These are phyloP conservation scores for Aspergillus oerlinghausenensis DNA, from an alignment of 2,329 filamentous ascomycete genomes.

Conservation along the genomic window DNA sequence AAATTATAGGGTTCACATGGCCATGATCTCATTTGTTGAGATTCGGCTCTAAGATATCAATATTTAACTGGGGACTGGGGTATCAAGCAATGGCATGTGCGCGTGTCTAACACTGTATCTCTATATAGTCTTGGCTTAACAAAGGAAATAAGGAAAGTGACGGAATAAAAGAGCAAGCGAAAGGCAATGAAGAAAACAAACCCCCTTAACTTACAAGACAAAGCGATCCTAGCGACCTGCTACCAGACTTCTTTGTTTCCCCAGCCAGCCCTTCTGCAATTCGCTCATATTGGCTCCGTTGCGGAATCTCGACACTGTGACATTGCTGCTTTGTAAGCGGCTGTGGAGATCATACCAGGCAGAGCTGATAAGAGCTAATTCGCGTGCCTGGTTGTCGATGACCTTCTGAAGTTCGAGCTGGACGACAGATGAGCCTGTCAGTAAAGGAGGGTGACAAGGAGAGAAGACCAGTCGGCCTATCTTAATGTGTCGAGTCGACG, in stretches of 20 bases:
- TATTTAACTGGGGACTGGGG: not conserved
- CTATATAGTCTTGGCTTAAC: not conserved
- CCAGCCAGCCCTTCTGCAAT: constrained; percentile 42
- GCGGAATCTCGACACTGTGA: constrained; percentile 38
- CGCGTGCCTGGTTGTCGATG: constrained; percentile 39
- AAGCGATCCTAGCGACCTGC: constrained; percentile 27
- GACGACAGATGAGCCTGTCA: constrained; percentile 9
- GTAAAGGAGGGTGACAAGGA: constrained; percentile 1
- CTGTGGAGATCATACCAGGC: constrained; percentile 46
- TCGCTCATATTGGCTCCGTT: constrained; percentile 33
- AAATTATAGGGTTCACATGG: not conserved
- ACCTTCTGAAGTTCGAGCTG: constrained; percentile 39
- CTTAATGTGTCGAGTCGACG: not conserved
- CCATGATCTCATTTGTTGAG: not conserved
- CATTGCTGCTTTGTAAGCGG: constrained; percentile 42
- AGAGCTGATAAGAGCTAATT: constrained; percentile 43
- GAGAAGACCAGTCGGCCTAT: not conserved
- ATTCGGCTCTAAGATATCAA: not conserved
- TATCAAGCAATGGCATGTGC: not conserved
- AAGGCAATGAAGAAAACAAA: not conserved
- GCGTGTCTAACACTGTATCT: not conserved
- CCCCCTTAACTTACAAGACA: not conserved
- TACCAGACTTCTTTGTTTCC: constrained; percentile 40
- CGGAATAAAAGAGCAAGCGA: not conserved
- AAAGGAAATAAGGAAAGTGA: not conserved